Base-by-base conservation (phyloP, 441 rosid genomes). In the Gossypium gossypioides region DNA sequence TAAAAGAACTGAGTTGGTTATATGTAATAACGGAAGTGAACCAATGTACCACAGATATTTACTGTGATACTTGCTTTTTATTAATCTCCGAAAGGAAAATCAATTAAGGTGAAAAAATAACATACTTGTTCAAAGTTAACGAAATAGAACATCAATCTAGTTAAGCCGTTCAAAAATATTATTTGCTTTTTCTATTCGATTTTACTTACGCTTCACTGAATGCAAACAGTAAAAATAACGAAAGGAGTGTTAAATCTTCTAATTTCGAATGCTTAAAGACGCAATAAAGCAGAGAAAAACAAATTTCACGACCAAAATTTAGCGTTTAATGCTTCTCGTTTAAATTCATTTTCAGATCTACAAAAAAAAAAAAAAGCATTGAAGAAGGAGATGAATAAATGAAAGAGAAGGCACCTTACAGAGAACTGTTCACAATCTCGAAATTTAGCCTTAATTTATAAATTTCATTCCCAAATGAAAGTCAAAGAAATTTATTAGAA, bases 371-470 rank as follows among this genome's bases (percentile, higher is more conserved):
- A 4, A 61, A 37, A 32, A 32, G 24, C 12, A 52, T 16, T 16
- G 24, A 24, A 16, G 12, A 62, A 27, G 5, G 18, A 18, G 59
- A 42, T 0, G 7, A 16, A 15, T 22, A 21, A 51, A 60, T n/a
- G 4, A 0, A n/a, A 46, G 6, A 22, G n/a, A 51, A 46, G 18
- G 44, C 16, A 89, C 92, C 90, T 86, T 22, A 67, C 46, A 16
- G 22, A 32, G 2, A 10, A 6, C 15, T 19, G 7, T 7, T 61
- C 51, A 37, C 24, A 4, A 18, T 13, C 9, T 63, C 16, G 8
- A 63, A 21, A 42, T 40, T 21, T 19, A 44, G 7, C 3, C 29
- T 40, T 63, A 10, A 46, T 64, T 64, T 16, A 64, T 57, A 16
- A 37, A 18, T 54, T 18, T 32, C 5, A 22, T 9, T 68, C 21